Evolutionary conservation across 177 flowering plant genomes (phyloP).

Genomic region (Vitis hybrid): DNA sequence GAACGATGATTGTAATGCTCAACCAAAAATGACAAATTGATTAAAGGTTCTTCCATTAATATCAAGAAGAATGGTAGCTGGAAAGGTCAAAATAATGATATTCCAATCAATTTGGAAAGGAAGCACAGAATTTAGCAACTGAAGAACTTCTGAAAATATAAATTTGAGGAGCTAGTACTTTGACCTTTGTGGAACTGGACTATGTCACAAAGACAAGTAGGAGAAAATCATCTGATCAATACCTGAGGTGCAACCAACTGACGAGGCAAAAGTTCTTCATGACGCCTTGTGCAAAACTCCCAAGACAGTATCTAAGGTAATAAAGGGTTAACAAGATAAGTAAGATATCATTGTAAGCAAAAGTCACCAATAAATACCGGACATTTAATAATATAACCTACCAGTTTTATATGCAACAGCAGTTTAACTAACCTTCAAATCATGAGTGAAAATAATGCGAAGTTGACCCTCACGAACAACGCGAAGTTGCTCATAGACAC

Average conservation of each 20-base stretch:
- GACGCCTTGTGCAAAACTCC: slow-evolving; percentile 24
- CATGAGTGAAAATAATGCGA: slow-evolving; percentile 11
- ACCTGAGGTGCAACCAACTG: slow-evolving; percentile 18
- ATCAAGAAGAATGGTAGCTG: too few species aligned
- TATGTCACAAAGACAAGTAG: too few species aligned
- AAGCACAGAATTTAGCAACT: too few species aligned
- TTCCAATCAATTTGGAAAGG: too few species aligned
- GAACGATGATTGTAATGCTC: too few species aligned
- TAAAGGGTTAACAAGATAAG: neutral
- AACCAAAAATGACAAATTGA: too few species aligned
- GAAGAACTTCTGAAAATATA: too few species aligned
- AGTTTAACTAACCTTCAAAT: slow-evolving; percentile 7
- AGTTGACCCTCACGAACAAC: slow-evolving; percentile 23
- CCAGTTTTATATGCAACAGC: neutral
- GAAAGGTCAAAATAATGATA: too few species aligned
- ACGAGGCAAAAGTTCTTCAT: slow-evolving; percentile 23
- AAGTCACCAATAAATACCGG: neutral
- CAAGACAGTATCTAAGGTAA: slow-evolving; percentile 19
- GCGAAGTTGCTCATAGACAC: slow-evolving; percentile 18
- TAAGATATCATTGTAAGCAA: neutral
- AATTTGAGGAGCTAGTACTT: too few species aligned
- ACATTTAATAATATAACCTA: neutral
- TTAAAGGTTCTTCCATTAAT: too few species aligned
- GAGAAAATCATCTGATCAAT: too few species aligned
- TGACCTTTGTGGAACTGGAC: too few species aligned